phyloP scores from a whole-genome alignment of 2,329 filamentous ascomycete species.

The Colletotrichum cuscutae region DNA sequence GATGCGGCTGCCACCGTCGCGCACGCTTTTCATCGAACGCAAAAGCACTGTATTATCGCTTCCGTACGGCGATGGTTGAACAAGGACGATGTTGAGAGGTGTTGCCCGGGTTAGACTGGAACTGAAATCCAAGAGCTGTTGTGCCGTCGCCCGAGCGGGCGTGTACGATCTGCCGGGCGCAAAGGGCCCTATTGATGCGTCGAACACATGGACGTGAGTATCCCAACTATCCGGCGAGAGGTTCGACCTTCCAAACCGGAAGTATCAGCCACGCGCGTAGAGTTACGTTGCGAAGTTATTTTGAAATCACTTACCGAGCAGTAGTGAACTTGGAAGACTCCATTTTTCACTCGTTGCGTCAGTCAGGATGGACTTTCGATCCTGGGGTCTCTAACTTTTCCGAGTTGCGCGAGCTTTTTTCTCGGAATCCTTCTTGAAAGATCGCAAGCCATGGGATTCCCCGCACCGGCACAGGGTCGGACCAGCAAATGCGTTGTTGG shows the following conservation, averaged over 20 bases:
- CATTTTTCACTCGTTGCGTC: neutral
- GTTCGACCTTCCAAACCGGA: neutral
- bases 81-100: neutral
- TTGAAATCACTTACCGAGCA: neutral
- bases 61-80: constrained; percentile 16
- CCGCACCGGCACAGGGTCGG: neutral
- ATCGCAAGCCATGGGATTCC: neutral
- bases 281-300: too few species aligned
- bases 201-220: constrained; percentile 34
- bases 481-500: neutral
- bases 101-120: neutral
- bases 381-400: too few species aligned
- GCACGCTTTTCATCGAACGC: neutral
- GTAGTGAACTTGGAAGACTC: neutral
- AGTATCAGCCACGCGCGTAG: too few species aligned
- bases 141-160: constrained; percentile 11
- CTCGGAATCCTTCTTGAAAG: neutral
- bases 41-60: neutral
- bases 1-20: neutral
- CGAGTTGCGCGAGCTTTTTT: neutral
- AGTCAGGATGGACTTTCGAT: too few species aligned
- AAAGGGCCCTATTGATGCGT: constrained; percentile 19
- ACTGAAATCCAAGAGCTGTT: neutral
- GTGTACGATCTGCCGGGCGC: constrained; percentile 19
- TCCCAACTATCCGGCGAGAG: constrained; percentile 14